phyloP scores from a whole-genome alignment of 2,329 filamentous ascomycete species.

The Lasiodiplodia hormozganensis region DNA sequence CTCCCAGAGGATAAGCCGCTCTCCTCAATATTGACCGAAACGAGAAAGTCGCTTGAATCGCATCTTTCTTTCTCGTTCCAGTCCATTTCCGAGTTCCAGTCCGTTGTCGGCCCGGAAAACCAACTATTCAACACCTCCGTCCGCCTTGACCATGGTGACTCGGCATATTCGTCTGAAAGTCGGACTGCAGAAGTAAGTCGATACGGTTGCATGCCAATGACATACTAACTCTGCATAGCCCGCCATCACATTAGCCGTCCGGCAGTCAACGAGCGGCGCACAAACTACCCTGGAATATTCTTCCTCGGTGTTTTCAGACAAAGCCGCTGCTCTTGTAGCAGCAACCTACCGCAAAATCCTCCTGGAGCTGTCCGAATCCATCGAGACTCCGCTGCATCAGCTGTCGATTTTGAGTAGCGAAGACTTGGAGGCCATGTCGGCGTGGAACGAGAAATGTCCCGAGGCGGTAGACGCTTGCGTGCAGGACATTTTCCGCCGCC shows the following conservation, averaged over 20 bases:
- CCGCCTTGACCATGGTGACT: background rate
- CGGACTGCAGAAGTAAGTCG: constrained; percentile 11
- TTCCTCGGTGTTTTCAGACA: constrained; percentile 9
- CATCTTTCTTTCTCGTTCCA: constrained; percentile 8
- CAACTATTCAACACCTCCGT: constrained; percentile 16
- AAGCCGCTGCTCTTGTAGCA: constrained; percentile 9
- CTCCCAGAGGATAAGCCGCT: background rate
- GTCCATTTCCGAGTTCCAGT: constrained; percentile 1
- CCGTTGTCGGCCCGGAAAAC: constrained; percentile 8
- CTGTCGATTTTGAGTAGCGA: background rate
- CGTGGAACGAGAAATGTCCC: constrained; percentile 11
- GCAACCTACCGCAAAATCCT: constrained; percentile 13
- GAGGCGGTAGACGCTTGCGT: constrained; percentile 11
- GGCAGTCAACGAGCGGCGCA: background rate
- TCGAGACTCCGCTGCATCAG: background rate
- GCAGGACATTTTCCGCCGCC: constrained; percentile 17
- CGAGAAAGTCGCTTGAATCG: background rate
- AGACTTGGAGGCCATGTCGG: constrained; percentile 11
- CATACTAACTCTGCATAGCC: constrained; percentile 1
- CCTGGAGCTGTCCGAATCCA: constrained; percentile 1
- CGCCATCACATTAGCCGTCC: constrained; percentile 2
- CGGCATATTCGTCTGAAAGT: background rate
- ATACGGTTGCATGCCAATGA: background rate
- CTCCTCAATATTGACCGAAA: constrained; percentile 1
- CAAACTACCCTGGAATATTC: constrained; percentile 1